Evolutionary conservation across 2,329 filamentous ascomycete species (phyloP), one percentile per base, ranked within the genome.

Genomic region (Lithohypha guttulata): DNA sequence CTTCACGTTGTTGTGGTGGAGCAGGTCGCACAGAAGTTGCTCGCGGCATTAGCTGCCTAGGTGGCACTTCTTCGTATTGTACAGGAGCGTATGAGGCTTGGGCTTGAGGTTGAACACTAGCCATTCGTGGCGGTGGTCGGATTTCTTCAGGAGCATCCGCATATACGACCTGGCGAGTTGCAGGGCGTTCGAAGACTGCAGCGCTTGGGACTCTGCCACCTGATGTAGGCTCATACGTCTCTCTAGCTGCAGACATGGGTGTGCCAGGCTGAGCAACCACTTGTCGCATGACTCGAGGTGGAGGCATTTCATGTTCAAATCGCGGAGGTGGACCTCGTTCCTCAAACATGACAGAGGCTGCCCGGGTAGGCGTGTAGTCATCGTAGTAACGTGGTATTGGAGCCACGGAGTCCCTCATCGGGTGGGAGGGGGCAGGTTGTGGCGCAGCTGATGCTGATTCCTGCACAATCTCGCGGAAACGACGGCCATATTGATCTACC

Each of bases 401-500:
- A 2, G 40, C 41, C n/a, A 49, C 47, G 10, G 31, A 15, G 2
- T 48, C 44, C n/a, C 21, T 4, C 13, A n/a, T 17, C 17, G 27
- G n/a, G 37, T 32, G 34, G 28, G 47, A 44, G 21, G 51, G 39
- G 57, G 45, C 41, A 38, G 47, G 21, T 27, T 40, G 41, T 48
- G 52, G 48, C 50, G 49, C n/a, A 51, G 58, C 13, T 51, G 59
- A 41, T 49, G 56, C 51, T 56, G 47, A 49, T 11, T 62, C 57
- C 9, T 64, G 57, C 4, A 71, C 59, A 28, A 68, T 66, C 46
- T 76, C 73, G 44, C 75, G 74, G 61, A 87, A 95, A 55, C 84
- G 77, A 56, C 84, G 83, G 27, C 86, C 86, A 59, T 79, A 84
- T 45, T 83, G 77, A 60, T 95, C 87, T 39, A 93, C 69, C 22